A percentile compares a stretch with the other conserved stretches of the same genome.
Conservation (phyloP, 768 basidiomycete species). For the Lactarius hatsudake region DNA sequence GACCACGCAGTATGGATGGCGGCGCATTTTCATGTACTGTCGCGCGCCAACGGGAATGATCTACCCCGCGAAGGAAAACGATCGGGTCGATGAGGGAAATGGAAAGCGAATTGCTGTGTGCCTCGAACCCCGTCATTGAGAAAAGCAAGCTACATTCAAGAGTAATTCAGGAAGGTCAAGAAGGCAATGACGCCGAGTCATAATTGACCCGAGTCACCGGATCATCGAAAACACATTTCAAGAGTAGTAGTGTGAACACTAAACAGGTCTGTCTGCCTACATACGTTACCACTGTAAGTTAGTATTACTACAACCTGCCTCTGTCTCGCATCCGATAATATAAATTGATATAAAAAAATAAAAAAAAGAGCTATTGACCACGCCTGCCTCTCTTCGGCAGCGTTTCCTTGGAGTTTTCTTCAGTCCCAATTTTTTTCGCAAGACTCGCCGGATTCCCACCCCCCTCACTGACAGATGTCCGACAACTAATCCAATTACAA, state of each 20-base stretch:
- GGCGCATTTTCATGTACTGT: constrained; percentile 35
- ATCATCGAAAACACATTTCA: background rate
- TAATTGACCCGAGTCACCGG: background rate
- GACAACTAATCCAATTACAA: background rate
- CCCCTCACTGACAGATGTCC: no score
- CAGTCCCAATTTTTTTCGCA: no score
- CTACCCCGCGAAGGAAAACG: constrained; percentile 48
- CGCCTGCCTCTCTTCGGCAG: no score
- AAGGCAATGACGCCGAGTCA: background rate
- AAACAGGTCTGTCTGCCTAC: background rate
- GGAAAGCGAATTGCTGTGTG: constrained; percentile 34
- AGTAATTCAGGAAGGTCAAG: background rate
- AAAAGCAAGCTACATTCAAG: background rate
- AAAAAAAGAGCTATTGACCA: no score
- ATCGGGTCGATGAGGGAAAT: constrained; percentile 55
- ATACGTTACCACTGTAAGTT: background rate
- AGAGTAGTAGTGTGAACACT: no score
- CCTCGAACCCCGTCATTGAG: background rate
- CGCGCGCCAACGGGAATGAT: constrained; percentile 33
- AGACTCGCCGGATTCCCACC: no score
- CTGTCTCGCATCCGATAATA: no score
- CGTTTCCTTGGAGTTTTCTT: no score
- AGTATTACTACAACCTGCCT: no score
- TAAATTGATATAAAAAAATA: no score
- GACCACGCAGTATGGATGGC: constrained; percentile 62